phyloP scores from a whole-genome alignment of 2,329 filamentous ascomycete genomes.

The Colletotrichum magnum region DNA sequence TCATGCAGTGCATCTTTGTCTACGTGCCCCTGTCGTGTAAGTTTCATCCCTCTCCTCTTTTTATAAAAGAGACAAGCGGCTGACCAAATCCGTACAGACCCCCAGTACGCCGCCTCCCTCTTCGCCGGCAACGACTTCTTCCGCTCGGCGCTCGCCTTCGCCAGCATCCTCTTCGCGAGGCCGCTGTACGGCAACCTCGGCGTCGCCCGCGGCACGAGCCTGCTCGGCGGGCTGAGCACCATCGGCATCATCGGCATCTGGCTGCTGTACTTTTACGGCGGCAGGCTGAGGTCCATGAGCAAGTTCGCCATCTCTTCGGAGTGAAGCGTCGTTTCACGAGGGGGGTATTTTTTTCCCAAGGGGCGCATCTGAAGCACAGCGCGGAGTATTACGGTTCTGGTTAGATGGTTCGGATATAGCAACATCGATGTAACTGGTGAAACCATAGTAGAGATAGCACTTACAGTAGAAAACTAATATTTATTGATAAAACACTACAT shows the following conservation, averaged over 20 bases:
- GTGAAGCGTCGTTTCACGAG: neutral
- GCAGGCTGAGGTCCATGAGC: slow-evolving; percentile 67
- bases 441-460: neutral
- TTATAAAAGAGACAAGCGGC: neutral
- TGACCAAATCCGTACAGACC: slow-evolving; percentile 55
- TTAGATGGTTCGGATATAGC: too few relatives aligned
- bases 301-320: slow-evolving; percentile 64
- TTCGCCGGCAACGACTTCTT: slow-evolving; percentile 75
- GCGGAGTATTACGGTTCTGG: neutral
- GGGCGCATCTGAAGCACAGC: neutral
- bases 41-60: neutral
- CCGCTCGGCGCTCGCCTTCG: slow-evolving; percentile 70
- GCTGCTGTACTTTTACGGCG: slow-evolving; percentile 70
- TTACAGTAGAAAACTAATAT: neutral
- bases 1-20: slow-evolving; percentile 73
- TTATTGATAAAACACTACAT: too few relatives aligned
- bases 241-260: slow-evolving; percentile 72
- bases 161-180: slow-evolving; percentile 71
- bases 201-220: slow-evolving; percentile 68
- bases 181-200: slow-evolving; percentile 73
- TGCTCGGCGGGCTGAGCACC: slow-evolving; percentile 69
- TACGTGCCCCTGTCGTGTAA: slow-evolving; percentile 63
- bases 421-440: too few relatives aligned
- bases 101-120: slow-evolving; percentile 69
- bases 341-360: neutral